phyloP scores from a whole-genome alignment of 768 basidiomycete species.

The Trametes cingulata region DNA sequence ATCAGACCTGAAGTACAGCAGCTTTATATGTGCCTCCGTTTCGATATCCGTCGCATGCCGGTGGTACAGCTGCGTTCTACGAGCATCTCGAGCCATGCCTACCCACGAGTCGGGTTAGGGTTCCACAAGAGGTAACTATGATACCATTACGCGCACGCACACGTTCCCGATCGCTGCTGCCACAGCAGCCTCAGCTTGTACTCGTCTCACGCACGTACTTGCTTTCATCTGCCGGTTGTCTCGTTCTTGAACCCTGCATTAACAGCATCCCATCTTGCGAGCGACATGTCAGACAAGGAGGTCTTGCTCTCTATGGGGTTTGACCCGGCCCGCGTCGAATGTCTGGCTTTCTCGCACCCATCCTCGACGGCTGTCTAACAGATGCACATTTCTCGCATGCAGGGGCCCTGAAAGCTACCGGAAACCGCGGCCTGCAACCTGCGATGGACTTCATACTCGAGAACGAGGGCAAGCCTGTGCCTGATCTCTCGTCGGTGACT shows the following conservation, averaged over 20 bases:
- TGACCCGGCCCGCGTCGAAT: conserved; percentile 79
- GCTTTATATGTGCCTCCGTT: no score
- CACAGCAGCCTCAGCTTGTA: background rate
- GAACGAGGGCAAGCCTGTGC: conserved; percentile 74
- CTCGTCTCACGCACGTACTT: background rate
- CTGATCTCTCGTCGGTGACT: conserved; percentile 52
- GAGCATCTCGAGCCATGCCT: background rate
- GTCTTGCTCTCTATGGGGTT: conserved; percentile 87
- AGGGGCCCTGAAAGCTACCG: conserved; percentile 92
- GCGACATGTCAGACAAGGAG: conserved; percentile 60
- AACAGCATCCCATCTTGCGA: no score
- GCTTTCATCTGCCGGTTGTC: background rate
- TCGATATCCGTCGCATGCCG: no score
- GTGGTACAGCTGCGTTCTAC: no score
- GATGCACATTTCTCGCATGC: conserved; percentile 2
- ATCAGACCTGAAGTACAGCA: no score
- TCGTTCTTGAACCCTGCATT: background rate
- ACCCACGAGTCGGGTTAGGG: conserved; percentile 11
- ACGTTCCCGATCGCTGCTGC: background rate
- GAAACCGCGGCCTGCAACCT: conserved; percentile 81
- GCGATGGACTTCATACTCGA: conserved; percentile 89
- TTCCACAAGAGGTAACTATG: background rate
- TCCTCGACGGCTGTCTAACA: conserved; percentile 3
- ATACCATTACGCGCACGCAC: background rate
- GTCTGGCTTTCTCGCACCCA: conserved; percentile 47